These are phyloP conservation scores for Escovopsis sp. DNA, from an alignment of 2,329 filamentous ascomycete species.

Conservation along the genomic window DNA sequence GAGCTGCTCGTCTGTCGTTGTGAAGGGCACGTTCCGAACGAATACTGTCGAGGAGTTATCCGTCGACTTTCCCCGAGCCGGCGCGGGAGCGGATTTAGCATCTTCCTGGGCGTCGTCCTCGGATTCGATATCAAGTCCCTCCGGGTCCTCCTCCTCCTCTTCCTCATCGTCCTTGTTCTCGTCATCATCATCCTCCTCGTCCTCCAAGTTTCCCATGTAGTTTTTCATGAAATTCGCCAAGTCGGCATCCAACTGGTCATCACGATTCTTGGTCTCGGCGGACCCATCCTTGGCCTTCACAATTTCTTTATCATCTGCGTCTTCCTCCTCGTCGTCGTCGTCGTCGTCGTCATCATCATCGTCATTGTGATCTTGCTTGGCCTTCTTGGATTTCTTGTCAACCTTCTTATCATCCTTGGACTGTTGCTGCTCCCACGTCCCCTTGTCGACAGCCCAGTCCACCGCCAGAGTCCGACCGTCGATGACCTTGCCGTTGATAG, in stretches of 20 bases:
- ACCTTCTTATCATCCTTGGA: conserved; percentile 16
- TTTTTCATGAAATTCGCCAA: conserved; percentile 44
- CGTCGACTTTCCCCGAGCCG: conserved; percentile 23
- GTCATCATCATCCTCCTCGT: conserved; percentile 36
- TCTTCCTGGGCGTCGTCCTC: conserved; percentile 22
- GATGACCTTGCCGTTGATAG: conserved; percentile 76
- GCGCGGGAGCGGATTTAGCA: neutral
- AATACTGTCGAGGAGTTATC: conserved; percentile 73
- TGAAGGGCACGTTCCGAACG: conserved; percentile 87
- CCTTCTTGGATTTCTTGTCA: conserved; percentile 18
- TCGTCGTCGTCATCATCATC: conserved; percentile 19
- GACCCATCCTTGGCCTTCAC: conserved; percentile 13
- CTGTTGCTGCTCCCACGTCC: conserved; percentile 60
- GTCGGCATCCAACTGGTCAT: conserved; percentile 29
- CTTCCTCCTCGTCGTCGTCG: conserved; percentile 11
- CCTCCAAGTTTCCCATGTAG: conserved; percentile 41
- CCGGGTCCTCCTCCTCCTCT: conserved; percentile 23
- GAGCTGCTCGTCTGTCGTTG: conserved; percentile 65
- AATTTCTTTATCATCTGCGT: conserved; percentile 17
- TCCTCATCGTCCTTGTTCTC: conserved; percentile 27
- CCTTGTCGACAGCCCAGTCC: conserved; percentile 92
- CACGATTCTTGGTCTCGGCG: conserved; percentile 22
- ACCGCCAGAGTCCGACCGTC: conserved; percentile 83
- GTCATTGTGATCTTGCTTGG: conserved; percentile 21
- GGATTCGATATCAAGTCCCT: conserved; percentile 25